Percentiles rank a stretch among this genome's conserved stretches.
Evolutionary conservation across 371 early-diverging fungal genomes (phyloP).

Genomic region (Syncephalis fuscata): DNA sequence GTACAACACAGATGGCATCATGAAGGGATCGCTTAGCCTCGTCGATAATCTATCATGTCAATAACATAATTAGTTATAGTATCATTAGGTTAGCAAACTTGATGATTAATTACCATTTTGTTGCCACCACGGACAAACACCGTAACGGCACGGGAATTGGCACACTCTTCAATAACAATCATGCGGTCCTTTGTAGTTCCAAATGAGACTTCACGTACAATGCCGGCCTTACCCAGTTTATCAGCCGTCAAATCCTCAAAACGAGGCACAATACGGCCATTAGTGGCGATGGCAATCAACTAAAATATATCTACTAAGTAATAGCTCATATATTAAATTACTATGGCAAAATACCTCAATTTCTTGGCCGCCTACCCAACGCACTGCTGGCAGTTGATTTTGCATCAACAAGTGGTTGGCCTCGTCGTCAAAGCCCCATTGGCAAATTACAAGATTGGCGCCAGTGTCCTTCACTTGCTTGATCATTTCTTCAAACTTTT

Average conservation of each 20-base stretch:
- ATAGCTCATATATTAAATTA: not conserved
- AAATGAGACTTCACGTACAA: slow-evolving; percentile 87
- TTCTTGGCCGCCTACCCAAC: slow-evolving; percentile 99
- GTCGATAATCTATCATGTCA: slow-evolving; percentile 67
- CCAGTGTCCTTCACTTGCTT: slow-evolving; percentile 91
- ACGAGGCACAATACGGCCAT: slow-evolving; percentile 97
- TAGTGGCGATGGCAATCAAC: slow-evolving; percentile 97
- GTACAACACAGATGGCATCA: slow-evolving; percentile 99
- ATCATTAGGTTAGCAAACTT: too few species aligned
- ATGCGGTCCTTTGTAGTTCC: slow-evolving; percentile 98
- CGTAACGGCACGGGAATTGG: slow-evolving; percentile 95
- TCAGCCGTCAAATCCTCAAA: slow-evolving; percentile 90
- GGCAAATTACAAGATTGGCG: slow-evolving; percentile 98
- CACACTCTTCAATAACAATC: slow-evolving; percentile 97
- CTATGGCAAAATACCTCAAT: slow-evolving; percentile 51
- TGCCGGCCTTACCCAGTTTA: slow-evolving; percentile 90
- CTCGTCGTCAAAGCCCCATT: slow-evolving; percentile 99
- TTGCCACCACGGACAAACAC: slow-evolving; percentile 98
- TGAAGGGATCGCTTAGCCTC: slow-evolving; percentile 98
- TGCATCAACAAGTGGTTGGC: slow-evolving; percentile 98
- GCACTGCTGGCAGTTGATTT: slow-evolving; percentile 95
- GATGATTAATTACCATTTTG: slow-evolving; percentile 51
- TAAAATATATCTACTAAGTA: not conserved
- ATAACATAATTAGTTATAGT: too few species aligned
- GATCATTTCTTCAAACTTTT: slow-evolving; percentile 97